Base-by-base conservation (phyloP, 768 basidiomycete species). In the Phanerodontia chrysosporium region DNA sequence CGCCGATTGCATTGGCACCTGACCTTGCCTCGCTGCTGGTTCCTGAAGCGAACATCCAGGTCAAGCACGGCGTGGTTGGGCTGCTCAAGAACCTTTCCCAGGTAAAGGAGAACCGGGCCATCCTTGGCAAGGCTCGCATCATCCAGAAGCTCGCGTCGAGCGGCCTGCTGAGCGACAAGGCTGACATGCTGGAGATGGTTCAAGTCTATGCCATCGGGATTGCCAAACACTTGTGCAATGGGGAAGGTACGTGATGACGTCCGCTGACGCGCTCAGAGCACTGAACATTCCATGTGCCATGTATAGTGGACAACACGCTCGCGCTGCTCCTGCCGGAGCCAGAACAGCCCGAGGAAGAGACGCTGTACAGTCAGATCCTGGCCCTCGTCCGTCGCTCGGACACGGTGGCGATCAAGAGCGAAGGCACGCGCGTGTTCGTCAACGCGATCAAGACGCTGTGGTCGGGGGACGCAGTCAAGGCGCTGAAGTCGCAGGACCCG, bases 41-140 rank as follows among this genome's bases (percentile, higher is more conserved):
- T 8, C 87, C 87, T 5, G 70, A 71, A 39, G 78, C 80, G 9
- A 89, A 92, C 67, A 78, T 92, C 69, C 91, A 94, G 70, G 77
- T 95, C 61, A 92, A 95, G 70, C 95, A 98, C 66, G 93, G 91
- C 16, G 83, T 91, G 58, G 77, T 96, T 25, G 92, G 92, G 27
- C 75, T 98, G 36, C 78, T 98, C 44, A 91, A 93, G 69, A 90
- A 98, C 69, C 77, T 99, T 1, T 84, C 92, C 2, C 80, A 82
- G 45, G 81, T 87, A 35, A 69, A 78, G 28, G 65, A 72, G 1
- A 90, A 92, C 60, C 84, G 86, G 29, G 72, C 73, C 7, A 70
- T 81, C 7, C 75, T 98, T 12, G 80, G 80, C 21, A 73, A 84
- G 28, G 83, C 84, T 13, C 80, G 80, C 22, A 76, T 95, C 35